Evolutionary conservation across 2,329 filamentous ascomycete species (phyloP), one percentile per base, ranked within the genome.

Genomic region (Incumbomyces delicatus): DNA sequence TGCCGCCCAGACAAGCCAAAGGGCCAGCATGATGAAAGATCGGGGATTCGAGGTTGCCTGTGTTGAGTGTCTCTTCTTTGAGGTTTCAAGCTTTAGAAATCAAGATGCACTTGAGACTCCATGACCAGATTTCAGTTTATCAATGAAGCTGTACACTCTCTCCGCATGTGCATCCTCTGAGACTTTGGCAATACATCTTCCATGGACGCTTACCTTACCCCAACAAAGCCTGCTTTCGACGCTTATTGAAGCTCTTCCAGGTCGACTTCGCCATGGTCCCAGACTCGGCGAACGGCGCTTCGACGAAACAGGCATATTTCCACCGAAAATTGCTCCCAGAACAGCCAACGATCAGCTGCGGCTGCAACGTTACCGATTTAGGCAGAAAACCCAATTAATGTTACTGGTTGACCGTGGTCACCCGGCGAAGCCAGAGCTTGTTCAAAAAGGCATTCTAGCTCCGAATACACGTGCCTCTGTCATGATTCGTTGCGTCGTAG

Each of bases 1-100:
- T 14, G 37, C 35, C 5, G 12, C 31, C 44, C 44, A 46, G 10
- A 46, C 6, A 14, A 41, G 18, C 36, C 36, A 40, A n/a, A 46
- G 18, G 12, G 36, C 30, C 20, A 27, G 29, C 44, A 41, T 41
- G 22, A 20, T 41, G 44, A 31, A 29, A 33, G 16, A 38, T n/a
- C 10, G 13, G 8, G 29, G 12, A 11, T 32, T 32, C 7, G 12
- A 16, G n/a, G 17, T 2, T 17, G 27, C 22, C 13, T 8, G 22
- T 14, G 6, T 8, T 8, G 22, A 27, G 22, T 27, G 22, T 27
- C 5, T 22, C 7, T 32, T 3, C 10, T 14, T 5, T 17, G 32
- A 17, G 14, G 30, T 17, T 30, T 12, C 41, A 20, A 20, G 17
- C 13, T n/a, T n/a, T 10, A 32, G 17, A 36, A 12, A 13, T 17